phyloP scores from a whole-genome alignment of 257 asterid genomes.

The Gentiana straminea region DNA sequence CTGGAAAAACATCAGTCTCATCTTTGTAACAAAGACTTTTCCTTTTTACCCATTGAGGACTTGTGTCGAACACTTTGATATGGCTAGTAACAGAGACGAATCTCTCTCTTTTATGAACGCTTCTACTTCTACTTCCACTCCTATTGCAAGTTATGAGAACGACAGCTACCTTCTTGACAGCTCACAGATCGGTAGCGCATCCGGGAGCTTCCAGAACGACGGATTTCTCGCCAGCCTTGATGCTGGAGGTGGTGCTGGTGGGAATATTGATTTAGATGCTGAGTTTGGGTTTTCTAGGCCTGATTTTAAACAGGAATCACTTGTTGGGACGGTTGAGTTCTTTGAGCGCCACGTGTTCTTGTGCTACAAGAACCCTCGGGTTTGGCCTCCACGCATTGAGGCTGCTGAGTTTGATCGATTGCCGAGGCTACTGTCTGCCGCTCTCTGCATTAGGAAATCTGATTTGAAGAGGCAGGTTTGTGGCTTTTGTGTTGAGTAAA shows the following conservation, averaged over 20 bases:
- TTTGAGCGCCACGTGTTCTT: conserved; percentile 83
- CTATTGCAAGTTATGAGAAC: conserved; percentile 40
- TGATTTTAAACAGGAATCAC: conserved; percentile 54
- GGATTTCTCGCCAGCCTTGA: conserved; percentile 45
- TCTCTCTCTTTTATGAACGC: conserved; percentile 43
- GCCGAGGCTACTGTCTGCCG: conserved; percentile 85
- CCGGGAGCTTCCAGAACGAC: conserved; percentile 87
- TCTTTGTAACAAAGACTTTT: too few relatives aligned
- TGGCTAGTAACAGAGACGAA: conserved; percentile 62
- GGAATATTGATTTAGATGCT: conserved; percentile 22
- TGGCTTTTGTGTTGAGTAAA: neutral
- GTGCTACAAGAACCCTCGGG: conserved; percentile 84
- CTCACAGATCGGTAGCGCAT: conserved; percentile 69
- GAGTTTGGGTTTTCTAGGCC: conserved; percentile 76
- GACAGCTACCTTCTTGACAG: conserved; percentile 50
- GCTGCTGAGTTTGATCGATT: conserved; percentile 97
- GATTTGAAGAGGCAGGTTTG: conserved; percentile 52
- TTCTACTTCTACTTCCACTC: conserved; percentile 56
- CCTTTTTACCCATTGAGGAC: conserved; percentile 8
- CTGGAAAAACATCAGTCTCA: neutral
- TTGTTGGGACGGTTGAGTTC: conserved; percentile 69
- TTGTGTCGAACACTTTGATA: conserved; percentile 18
- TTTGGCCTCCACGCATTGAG: conserved; percentile 94
- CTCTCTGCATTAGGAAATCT: conserved; percentile 48
- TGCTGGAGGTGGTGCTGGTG: conserved; percentile 15